Evolutionary conservation across 2,329 filamentous ascomycete species (phyloP), one percentile per base, ranked within the genome.

Genomic region (Cordyceps cicadae): DNA sequence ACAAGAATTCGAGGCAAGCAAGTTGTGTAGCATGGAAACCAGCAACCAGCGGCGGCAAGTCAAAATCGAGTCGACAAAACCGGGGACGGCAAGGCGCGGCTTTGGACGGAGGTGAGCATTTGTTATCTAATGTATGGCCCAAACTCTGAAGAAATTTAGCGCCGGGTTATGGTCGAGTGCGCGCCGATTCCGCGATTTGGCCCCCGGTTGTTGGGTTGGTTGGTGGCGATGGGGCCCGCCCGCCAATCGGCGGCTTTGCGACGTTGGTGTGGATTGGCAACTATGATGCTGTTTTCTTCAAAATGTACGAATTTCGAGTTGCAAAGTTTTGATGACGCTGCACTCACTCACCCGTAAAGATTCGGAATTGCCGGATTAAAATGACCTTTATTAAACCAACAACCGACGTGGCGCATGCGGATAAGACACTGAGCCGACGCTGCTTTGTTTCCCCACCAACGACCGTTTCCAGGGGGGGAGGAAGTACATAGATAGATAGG

Each of bases 11-110:
- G 6, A 41, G 12, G 24, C 24, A 24, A 7, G 17, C 12, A 17
- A 7, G 49, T 7, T 56, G 43, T 57, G 54, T 32, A 49, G 43
- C 19, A 26, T 9, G 29, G 1, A 29, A 24, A 3, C 7, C 15
- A 51, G 45, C 55, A 14, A 34, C 26, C 3, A 26, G n/a, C 21
- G 24, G 24, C 24, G 24, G 24, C 24, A 24, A 24, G 24, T 24
- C 24, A 24, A 43, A 43, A n/a, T n/a, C 39, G 34, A 29, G 32
- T 8, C n/a, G 6, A 49, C 19, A 57, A 57, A 39, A 50, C 17
- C 24, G 46, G 55, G 46, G 48, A 41, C 55, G 55, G 55, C 55
- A 58, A 58, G 46, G 34, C 24, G 43, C 55, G 55, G 55, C 55
- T 58, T 58, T 58, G 24, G 24, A 57, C 19, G 32, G 45, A 50